phyloP scores from a whole-genome alignment of 352 stramenopile species.

The Phytophthora pseudosyringae region DNA sequence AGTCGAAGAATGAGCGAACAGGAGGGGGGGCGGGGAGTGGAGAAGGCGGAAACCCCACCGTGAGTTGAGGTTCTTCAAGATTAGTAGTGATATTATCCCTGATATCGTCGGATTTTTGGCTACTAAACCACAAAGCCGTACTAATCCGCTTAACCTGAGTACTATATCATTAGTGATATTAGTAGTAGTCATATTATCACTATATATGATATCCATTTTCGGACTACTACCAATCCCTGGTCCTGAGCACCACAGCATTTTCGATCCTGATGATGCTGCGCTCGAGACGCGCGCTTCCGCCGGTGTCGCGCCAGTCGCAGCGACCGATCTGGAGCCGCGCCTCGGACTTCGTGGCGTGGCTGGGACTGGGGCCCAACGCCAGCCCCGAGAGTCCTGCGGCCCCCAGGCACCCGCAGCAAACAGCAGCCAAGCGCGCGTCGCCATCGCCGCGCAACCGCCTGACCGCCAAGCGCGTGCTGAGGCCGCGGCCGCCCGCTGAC shows the following conservation, averaged over 20 bases:
- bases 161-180: too few relatives aligned
- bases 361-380: constrained; percentile 25
- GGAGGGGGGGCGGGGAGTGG: too few relatives aligned
- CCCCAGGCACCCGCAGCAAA: background rate
- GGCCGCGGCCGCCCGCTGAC: constrained; percentile 8
- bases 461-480: constrained; percentile 21
- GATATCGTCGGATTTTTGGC: too few relatives aligned
- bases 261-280: constrained; percentile 28
- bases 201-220: too few relatives aligned
- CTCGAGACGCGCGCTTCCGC: constrained; percentile 8
- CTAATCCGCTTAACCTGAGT: too few relatives aligned
- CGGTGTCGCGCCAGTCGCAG: constrained; percentile 19
- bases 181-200: too few relatives aligned
- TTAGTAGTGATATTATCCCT: too few relatives aligned
- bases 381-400: background rate
- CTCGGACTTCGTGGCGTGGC: constrained; percentile 47
- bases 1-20: too few relatives aligned
- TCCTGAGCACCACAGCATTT: constrained; percentile 13
- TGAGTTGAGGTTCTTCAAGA: too few relatives aligned
- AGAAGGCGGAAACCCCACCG: too few relatives aligned
- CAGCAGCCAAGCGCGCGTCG: background rate
- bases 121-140: too few relatives aligned
- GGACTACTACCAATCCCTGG: too few relatives aligned
- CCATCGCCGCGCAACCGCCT: constrained; percentile 6
- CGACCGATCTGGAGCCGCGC: constrained; percentile 45